Conservation (phyloP, 2,329 filamentous ascomycete genomes). For the Pseudocercospora crystallina region DNA sequence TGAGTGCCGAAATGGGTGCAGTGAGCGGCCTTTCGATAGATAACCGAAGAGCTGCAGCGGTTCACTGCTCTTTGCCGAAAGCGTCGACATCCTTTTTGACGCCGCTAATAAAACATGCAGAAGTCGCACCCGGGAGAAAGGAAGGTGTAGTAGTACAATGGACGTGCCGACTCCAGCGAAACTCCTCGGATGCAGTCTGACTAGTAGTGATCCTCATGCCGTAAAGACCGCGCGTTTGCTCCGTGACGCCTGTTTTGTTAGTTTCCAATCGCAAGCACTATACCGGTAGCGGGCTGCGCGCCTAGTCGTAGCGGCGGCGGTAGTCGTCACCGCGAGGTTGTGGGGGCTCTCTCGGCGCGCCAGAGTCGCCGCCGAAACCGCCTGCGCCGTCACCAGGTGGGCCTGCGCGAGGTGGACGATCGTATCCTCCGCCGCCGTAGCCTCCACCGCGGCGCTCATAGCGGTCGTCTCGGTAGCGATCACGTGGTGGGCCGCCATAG, state of each 20-base stretch:
- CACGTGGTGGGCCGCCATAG: conserved; percentile 44
- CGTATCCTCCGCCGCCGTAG: conserved; percentile 30
- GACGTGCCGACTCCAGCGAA: conserved; percentile 27
- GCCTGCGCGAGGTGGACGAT: conserved; percentile 32
- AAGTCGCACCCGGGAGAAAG: conserved; percentile 34
- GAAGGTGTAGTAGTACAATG: conserved; percentile 32
- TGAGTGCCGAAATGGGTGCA: conserved; percentile 27
- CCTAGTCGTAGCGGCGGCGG: conserved; percentile 37
- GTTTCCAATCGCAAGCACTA: conserved; percentile 21
- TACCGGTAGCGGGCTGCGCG: conserved; percentile 16
- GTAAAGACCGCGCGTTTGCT: conserved; percentile 17
- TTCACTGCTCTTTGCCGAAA: conserved; percentile 21
- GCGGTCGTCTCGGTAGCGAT: conserved; percentile 46
- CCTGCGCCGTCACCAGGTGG: conserved; percentile 26
- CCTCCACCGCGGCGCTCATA: conserved; percentile 33
- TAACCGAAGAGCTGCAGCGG: conserved; percentile 22
- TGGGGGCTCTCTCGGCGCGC: conserved; percentile 28
- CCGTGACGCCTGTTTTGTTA: conserved; percentile 27
- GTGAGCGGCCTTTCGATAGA: conserved; percentile 17
- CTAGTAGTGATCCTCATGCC: conserved; percentile 21
- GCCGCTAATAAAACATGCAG: conserved; percentile 36
- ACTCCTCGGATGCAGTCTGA: conserved; percentile 28
- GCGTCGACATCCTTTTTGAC: conserved; percentile 21
- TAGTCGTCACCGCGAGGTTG: conserved; percentile 36
- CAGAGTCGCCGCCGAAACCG: conserved; percentile 27